Base-by-base conservation (phyloP, 495 filamentous ascomycete species). In the Aspergillus taichungensis region DNA sequence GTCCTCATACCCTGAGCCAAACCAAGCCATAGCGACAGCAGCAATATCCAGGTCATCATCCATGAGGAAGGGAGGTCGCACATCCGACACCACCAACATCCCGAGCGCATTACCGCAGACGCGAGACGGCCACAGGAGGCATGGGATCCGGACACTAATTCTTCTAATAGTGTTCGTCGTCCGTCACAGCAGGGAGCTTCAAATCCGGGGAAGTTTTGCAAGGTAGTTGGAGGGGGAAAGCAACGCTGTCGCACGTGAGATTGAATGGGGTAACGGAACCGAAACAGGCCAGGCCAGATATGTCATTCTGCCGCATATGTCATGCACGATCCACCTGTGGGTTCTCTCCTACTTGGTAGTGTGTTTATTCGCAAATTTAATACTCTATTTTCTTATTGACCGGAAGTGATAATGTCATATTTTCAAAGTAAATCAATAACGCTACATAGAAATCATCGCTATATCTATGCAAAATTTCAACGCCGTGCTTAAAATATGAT, bases 41-140 rank as follows among this genome's bases (percentile, higher is more conserved):
- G 48, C 45, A 72, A 51, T 53, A 53, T 53, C 61, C 64, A 73
- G 52, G 58, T 55, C 57, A 62, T 63, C 46, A 57, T 60, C 56
- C 61, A 65, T 53, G 54, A 54, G 54, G 58, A 59, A 55, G 52
- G 56, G 47, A 60, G 54, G 49, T 58, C 51, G 59, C 58, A 62
- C 64, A 68, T 65, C 46, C 59, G 59, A 47, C 47, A 62, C 53
- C 58, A 62, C 59, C 62, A 60, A 60, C 68, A 69, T 71, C 59
- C 62, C 64, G 60, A 58, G 58, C 62, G 62, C 69, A 72, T 73
- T 59, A 66, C 66, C 55, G 54, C 51, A 54, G 56, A 53, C 47
- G 53, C 51, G 51, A 54, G 42, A 45, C 40, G 35, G 54, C 53
- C 35, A 48, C 53, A 47, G 47, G 38, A 49, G 49, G 55, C 59